Evolutionary conservation across 2,329 filamentous ascomycete genomes (phyloP), one percentile per base, ranked within the genome.

Genomic region (Pseudocercospora eumusae): DNA sequence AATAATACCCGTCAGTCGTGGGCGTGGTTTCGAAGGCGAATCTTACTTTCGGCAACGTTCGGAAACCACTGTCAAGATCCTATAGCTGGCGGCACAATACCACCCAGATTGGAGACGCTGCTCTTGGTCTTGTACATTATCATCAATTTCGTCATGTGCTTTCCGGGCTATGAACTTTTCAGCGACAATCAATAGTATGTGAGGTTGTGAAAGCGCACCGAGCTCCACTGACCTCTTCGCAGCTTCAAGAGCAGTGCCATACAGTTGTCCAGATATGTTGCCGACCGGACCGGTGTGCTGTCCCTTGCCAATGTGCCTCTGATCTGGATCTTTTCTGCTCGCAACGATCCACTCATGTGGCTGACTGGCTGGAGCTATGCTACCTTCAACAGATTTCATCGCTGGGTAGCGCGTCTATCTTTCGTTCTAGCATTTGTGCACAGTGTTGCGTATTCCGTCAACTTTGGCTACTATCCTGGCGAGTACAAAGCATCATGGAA

Each of bases 311-410:
- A 88, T 64, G 80, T 90, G 5, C 85, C 86, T 0, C 68, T 88
- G 1, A 75, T 89, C 0, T 89, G 86, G 86, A 73, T 90, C 0
- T 90, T 90, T 66, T 84, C 83, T 0, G 84, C 85, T 70, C 79
- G 88, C 9, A 91, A 90, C 64, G 89, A 90, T 56, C 69, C 86
- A 0, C 79, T 89, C 15, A 76, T 89, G 59, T 88, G 85, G 85
- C 70, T 86, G 0, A 90, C 88, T 0, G 87, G 87, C 0, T 90
- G 88, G 87, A 85, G 84, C 9, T 89, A 88, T 71, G 80, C 81
- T 1, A 86, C 85, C 0, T 90, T 86, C 69, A 89, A 85, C 66
- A 81, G 85, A 36, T 89, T 89, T 57, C 88, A 90, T 72, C 83
- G 88, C 0, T 87, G 86, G 80, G 79, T 87, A 3, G 87, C 88